phyloP scores from a whole-genome alignment of 179 eudicot species.

The Silene coronaria region DNA sequence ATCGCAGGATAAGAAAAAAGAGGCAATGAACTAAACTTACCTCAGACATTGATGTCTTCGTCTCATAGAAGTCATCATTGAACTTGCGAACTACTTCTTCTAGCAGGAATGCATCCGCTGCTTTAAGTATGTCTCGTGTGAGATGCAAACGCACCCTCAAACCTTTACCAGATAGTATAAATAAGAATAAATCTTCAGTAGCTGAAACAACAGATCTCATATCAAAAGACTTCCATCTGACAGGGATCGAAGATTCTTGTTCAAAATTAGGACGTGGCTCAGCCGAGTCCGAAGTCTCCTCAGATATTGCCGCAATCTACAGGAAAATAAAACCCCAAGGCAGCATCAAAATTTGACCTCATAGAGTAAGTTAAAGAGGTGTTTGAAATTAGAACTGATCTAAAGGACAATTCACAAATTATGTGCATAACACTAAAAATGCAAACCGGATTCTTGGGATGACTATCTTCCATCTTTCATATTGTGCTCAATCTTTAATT shows the following conservation, averaged over 20 bases:
- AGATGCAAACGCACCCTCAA: conserved; percentile 71
- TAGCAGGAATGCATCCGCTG: conserved; percentile 60
- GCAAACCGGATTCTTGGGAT: not conserved
- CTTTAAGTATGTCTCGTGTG: conserved; percentile 63
- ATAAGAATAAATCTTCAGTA: conserved; percentile 79
- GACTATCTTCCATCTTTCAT: not conserved
- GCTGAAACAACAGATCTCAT: conserved; percentile 81
- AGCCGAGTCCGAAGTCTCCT: conserved; percentile 52
- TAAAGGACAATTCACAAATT: not conserved
- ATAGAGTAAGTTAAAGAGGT: not conserved
- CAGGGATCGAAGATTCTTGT: conserved; percentile 36
- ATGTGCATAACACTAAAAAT: not conserved
- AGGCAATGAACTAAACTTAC: conserved; percentile 27
- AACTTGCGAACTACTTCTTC: conserved; percentile 41
- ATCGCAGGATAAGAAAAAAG: not conserved
- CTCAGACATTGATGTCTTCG: conserved; percentile 40
- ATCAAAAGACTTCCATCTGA: conserved; percentile 76
- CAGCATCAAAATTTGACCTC: conserved; percentile 8
- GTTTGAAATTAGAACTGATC: not conserved
- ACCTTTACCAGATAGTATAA: conserved; percentile 79
- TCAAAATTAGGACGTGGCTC: conserved; percentile 30
- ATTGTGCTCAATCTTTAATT: not conserved
- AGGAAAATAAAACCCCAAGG: conserved; percentile 16
- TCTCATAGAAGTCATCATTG: conserved; percentile 26
- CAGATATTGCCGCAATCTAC: conserved; percentile 85